Evolutionary conservation across 352 stramenopile genomes (phyloP).

Genomic region (Phytophthora megakarya): DNA sequence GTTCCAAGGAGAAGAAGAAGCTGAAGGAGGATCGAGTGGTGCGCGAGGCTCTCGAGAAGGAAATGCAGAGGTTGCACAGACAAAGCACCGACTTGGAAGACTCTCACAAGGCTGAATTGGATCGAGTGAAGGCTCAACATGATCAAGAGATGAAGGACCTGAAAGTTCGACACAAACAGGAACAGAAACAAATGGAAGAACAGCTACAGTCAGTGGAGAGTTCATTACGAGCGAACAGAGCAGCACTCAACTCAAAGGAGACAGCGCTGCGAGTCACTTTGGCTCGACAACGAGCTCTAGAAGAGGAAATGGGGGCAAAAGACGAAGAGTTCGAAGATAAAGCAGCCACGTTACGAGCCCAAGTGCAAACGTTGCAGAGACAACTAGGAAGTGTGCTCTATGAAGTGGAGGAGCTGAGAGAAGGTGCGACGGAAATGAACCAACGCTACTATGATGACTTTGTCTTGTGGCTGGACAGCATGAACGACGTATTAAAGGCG

Average conservation of each 20-base stretch:
- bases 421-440: not conserved
- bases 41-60: conserved; percentile 7
- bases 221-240: not conserved
- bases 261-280: not conserved
- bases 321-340: not conserved
- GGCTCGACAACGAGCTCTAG: not conserved
- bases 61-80: conserved; percentile 9
- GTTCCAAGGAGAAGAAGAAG: not conserved
- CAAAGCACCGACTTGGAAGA: conserved; percentile 1
- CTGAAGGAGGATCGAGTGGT: conserved; percentile 6
- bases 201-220: not conserved
- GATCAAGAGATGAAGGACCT: not conserved
- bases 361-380: not conserved
- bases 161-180: not conserved
- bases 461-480: conserved; percentile 2
- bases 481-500: not conserved
- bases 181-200: conserved; percentile 1
- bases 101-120: not conserved
- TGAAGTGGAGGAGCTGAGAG: not conserved
- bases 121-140: not conserved
- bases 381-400: not conserved
- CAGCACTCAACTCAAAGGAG: conserved; percentile 1
- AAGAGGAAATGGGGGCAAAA: not conserved
- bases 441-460: not conserved
- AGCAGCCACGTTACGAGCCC: not conserved